Conservation (phyloP, 2,329 filamentous ascomycete genomes). For the Alternaria hordeiaustralica region DNA sequence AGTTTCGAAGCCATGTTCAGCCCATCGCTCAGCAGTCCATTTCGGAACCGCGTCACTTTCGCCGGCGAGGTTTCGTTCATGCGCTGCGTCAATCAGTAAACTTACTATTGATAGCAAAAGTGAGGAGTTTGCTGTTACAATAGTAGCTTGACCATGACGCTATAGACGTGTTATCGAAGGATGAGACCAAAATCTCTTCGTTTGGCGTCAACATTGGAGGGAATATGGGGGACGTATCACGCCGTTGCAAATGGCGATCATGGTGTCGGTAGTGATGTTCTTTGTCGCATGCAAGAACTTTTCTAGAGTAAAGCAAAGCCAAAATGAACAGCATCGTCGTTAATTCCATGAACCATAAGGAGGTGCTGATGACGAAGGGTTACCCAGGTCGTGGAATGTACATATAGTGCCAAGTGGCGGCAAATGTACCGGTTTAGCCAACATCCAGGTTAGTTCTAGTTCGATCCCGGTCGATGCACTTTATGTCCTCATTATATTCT, state of each 20-base stretch:
- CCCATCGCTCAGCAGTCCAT: slow-evolving; percentile 45
- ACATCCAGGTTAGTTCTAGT: background rate
- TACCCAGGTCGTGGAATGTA: background rate
- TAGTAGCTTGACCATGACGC: slow-evolving; percentile 46
- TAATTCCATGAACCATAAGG: no score
- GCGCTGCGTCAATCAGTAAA: no score
- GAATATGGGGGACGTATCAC: slow-evolving; percentile 28
- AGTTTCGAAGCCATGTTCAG: slow-evolving; percentile 37
- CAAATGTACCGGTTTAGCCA: background rate
- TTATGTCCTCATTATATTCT: background rate
- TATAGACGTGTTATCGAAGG: slow-evolving; percentile 49
- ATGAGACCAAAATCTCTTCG: slow-evolving; percentile 47
- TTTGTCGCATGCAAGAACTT: slow-evolving; percentile 1
- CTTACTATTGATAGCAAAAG: no score
- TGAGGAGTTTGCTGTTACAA: no score
- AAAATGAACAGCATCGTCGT: background rate
- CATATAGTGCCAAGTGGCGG: background rate
- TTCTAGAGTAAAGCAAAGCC: background rate
- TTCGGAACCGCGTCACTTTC: slow-evolving; percentile 45
- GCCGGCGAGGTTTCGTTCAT: slow-evolving; percentile 38
- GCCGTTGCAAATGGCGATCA: slow-evolving; percentile 29
- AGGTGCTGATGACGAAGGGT: background rate
- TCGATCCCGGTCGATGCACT: background rate
- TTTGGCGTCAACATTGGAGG: slow-evolving; percentile 40
- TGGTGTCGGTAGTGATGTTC: slow-evolving; percentile 10